phyloP scores from a whole-genome alignment of 257 asterid genomes.

The Solanum pinnatisectum region DNA sequence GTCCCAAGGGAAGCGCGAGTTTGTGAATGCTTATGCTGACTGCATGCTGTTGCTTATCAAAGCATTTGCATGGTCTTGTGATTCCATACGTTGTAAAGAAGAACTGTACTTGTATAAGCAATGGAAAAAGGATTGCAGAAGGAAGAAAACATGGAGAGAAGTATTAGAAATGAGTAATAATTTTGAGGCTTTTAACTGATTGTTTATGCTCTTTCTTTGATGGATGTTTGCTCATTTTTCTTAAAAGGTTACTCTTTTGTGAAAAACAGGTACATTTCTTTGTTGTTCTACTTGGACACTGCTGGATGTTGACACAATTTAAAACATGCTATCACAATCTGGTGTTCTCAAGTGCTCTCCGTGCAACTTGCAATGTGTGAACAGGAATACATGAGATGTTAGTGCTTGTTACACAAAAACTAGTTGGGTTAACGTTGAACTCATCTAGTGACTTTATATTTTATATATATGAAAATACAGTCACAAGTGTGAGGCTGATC shows the following conservation, averaged over 20 bases:
- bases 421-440: neutral
- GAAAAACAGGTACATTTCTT: neutral
- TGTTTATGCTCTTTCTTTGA: neutral
- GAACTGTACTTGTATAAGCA: neutral
- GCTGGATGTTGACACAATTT: neutral
- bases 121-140: neutral
- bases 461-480: neutral
- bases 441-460: neutral
- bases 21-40: neutral
- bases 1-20: neutral
- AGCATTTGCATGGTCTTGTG: neutral
- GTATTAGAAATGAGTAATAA: neutral
- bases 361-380: neutral
- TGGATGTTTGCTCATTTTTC: neutral
- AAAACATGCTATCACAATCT: neutral
- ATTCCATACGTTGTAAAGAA: neutral
- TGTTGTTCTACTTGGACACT: neutral
- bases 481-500: neutral
- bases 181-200: neutral
- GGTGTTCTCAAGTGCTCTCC: neutral
- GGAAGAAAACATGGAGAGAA: neutral
- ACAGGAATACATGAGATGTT: neutral
- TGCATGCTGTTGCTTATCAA: neutral
- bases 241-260: neutral
- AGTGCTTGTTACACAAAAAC: neutral